Evolutionary conservation across 495 filamentous ascomycete species (phyloP).

Genomic region (Penicillium atrosanguineum): DNA sequence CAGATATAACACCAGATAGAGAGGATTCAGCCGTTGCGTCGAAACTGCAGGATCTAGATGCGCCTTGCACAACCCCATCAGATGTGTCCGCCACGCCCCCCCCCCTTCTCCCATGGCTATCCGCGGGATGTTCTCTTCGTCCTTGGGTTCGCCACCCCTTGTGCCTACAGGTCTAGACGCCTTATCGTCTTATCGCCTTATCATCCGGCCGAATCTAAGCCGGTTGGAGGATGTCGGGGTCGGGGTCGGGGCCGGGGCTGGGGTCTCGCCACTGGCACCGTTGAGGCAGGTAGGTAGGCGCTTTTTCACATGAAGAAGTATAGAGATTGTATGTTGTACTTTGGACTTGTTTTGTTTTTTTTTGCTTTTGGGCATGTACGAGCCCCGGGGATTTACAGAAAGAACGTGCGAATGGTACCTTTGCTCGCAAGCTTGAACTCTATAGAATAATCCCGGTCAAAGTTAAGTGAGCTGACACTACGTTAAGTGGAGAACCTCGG

Average conservation of each 20-base stretch:
- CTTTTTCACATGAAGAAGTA: background rate
- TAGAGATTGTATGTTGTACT: too few species aligned
- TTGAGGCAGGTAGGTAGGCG: background rate
- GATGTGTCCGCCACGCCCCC: background rate
- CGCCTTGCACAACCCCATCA: background rate
- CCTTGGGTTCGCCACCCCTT: constrained; percentile 4
- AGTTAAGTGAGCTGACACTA: background rate
- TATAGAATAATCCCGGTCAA: background rate
- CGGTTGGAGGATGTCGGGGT: background rate
- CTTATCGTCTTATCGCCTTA: background rate
- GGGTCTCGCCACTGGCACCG: background rate
- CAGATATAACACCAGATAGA: background rate
- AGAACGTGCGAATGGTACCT: background rate
- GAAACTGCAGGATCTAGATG: background rate
- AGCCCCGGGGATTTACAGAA: too few species aligned
- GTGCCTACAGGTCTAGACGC: background rate
- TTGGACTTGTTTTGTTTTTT: too few species aligned
- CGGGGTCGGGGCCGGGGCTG: too few species aligned
- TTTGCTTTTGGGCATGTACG: too few species aligned
- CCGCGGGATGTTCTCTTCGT: background rate
- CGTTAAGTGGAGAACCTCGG: background rate
- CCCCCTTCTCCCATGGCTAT: background rate
- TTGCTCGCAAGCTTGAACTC: background rate
- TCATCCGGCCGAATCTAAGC: constrained; percentile 1
- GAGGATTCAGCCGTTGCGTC: background rate